Base-by-base conservation (phyloP, 2,329 filamentous ascomycete species). In the Cryphonectria nitschkei region DNA sequence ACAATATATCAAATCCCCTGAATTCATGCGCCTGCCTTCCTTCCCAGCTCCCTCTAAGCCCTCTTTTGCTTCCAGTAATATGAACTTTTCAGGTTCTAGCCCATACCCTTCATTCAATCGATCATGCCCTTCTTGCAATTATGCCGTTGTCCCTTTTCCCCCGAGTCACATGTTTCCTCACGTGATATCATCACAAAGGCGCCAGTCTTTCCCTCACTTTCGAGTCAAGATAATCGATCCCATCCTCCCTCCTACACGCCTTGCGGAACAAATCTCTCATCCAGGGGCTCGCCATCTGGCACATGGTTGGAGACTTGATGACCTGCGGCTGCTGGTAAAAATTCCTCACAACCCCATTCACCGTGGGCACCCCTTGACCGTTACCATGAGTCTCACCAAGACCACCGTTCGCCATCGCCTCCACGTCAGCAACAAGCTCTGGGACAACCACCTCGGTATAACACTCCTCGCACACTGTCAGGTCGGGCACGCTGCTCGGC, bases 391-490 rank as follows among this genome's bases (percentile, higher is more conserved):
- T 50, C 5, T 46, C 32, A 16, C 46, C 22, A 7, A 50, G 22
- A 50, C 46, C 16, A 7, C 46, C 46, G 46, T 56, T 58, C 22
- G 52, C 46, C 0, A 86, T 81, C 56, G 82, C 81, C 67, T 81
- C 79, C 22, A 65, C 75, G 54, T 85, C 81, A 3, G 85, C 82
- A 41, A 85, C 83, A 1, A 90, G 81, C 66, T 89, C 83, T 0
- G 94, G 94, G 80, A 87, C 89, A n/a, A 97, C 88, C 0, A 93
- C 87, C 32, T 93, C 90, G 22, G 93, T 88, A 78, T 92, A 97
- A 79, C 95, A 98, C 79, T 95, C 93, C 74, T 92, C 89, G 80
- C 95, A 98, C 4, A 97, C 91, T 0, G 92, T 94, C 76, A 97
- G 89, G 64, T 94, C 88, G 0, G 92, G 93, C 0, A 97, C 82